A percentile compares a stretch with the other conserved stretches of the same genome.
phyloP scores from a whole-genome alignment of 345 rosid genomes.

The Hevea brasiliensis region DNA sequence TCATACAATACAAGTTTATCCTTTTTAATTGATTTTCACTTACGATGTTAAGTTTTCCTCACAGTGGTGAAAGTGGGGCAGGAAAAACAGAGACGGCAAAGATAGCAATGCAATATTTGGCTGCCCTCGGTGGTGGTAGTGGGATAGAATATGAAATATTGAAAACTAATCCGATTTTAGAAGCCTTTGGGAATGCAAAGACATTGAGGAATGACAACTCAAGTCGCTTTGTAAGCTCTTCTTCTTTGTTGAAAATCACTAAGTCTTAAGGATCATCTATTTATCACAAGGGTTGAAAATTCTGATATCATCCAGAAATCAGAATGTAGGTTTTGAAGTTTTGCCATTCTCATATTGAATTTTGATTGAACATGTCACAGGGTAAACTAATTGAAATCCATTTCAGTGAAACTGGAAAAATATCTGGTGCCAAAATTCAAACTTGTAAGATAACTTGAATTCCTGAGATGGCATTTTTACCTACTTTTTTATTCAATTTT shows the following conservation, averaged over 20 bases:
- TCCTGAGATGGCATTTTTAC: conserved; percentile 8
- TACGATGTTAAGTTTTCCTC: conserved; percentile 27
- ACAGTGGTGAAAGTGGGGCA: conserved; percentile 99
- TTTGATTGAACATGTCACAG: conserved; percentile 47
- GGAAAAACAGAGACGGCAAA: conserved; percentile 99
- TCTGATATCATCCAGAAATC: background rate
- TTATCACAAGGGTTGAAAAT: background rate
- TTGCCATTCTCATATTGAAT: background rate
- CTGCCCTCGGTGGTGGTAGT: conserved; percentile 99
- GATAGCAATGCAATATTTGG: conserved; percentile 99
- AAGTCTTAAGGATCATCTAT: background rate
- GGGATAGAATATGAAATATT: conserved; percentile 96
- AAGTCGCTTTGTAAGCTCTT: conserved; percentile 92
- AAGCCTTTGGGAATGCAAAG: conserved; percentile 99
- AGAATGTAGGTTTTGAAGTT: background rate
- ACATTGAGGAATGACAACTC: conserved; percentile 95
- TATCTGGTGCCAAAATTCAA: conserved; percentile 98
- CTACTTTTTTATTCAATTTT: conserved; percentile 14
- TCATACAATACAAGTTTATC: no score
- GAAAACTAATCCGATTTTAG: conserved; percentile 94
- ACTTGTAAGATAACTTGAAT: conserved; percentile 68
- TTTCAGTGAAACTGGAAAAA: conserved; percentile 94
- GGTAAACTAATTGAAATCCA: conserved; percentile 96
- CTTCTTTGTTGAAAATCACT: conserved; percentile 16
- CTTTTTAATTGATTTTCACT: background rate